Base-by-base conservation (phyloP, 2,329 filamentous ascomycete genomes). In the Colletotrichum truncatum region DNA sequence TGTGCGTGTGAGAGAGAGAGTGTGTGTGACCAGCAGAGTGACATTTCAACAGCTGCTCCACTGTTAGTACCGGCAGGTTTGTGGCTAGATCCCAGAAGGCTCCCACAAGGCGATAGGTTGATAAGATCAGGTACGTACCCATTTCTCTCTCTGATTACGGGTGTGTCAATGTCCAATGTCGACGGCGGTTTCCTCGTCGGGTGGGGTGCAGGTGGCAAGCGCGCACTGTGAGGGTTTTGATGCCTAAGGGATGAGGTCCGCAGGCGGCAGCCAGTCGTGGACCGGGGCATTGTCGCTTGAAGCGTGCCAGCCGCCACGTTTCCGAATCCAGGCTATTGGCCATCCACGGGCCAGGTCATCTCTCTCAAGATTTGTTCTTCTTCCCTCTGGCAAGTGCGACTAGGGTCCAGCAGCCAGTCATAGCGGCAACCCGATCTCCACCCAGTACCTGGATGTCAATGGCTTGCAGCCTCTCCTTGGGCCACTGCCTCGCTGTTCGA, bases 221-320 rank as follows among this genome's bases (percentile, higher is more conserved):
- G 49, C 39, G 41, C 57, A 62, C 57, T 51, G 62, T 65, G 62
- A 39, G 8, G 38, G n/a, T 41, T 14, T 60, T 61, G n/a, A 16
- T 62, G 62, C 62, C 62, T 65, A 53, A 55, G 7, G 28, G 11
- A 3, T 49, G 4, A 65, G 62, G 57, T 39, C 18, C 28, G 16
- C 23, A 12, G n/a, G 11, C 53, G 11, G 16, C 54, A 57, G 54
- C 54, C 60, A 53, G 12, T 34, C 18, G 21, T n/a, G 34, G 56
- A 39, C 30, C 30, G 18, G 30, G 26, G 48, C 26, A 38, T 34
- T 54, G 55, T 62, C 62, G 55, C 49, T 65, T 62, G 56, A 48
- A 25, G 64, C 51, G 64, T 66, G 58, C 59, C 64, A 66, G 59
- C 52, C 64, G 64, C 64, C 64, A 58, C 59, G 64, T 58, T 66